Evolutionary conservation across 208 protist genomes (phyloP), one percentile per base, ranked within the genome.

Genomic region (Novymonas esmeraldas): DNA sequence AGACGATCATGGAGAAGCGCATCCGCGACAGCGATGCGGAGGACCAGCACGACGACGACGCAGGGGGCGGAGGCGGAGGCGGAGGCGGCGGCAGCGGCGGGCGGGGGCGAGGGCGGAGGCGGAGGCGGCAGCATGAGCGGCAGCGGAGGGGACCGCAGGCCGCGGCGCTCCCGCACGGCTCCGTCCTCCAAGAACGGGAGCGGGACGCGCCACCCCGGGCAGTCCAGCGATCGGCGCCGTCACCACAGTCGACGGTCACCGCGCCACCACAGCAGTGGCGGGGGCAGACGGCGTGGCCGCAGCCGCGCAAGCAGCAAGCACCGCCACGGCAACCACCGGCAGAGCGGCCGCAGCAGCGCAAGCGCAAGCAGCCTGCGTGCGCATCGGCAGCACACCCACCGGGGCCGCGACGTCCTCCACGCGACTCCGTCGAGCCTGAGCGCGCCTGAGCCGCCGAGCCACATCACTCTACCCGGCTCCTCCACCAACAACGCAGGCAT

Each of bases 1-100:
- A 81, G 6, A 82, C 80, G 14, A 76, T 82, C 20, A 33, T 59
- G 33, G 64, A 77, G 73, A 62, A 84, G 38, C 70, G 74, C 54
- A 73, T 84, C 39, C 66, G 68, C 34, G 18, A 67, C 11, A 22
- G 51, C n/a, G 28, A 59, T 0, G 44, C 36, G 14, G 26, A 34
- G 9, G 34, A 38, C 0, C 7, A 56, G 0, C 3, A n/a, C 28
- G 26, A 26, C 34, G 61, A 50, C 4, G 42, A 22, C 6, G 46
- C 2, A n/a, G 38, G 34, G 18, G 41, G 11, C 22, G 26, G 31
- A 9, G 59, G 44, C 1, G 51, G 20, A 46, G 28, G 22, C 36
- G 41, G 39, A 6, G 6, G 24, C 0, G 2, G 44, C 11, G 45
- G 55, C 24, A 39, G 29, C 36, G 38, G 22, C 2, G 28, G 39